Percentiles rank a stretch among this genome's conserved stretches.
These are phyloP conservation scores for Neurospora africana DNA, from an alignment of 495 filamentous ascomycete species.

Conservation along the genomic window DNA sequence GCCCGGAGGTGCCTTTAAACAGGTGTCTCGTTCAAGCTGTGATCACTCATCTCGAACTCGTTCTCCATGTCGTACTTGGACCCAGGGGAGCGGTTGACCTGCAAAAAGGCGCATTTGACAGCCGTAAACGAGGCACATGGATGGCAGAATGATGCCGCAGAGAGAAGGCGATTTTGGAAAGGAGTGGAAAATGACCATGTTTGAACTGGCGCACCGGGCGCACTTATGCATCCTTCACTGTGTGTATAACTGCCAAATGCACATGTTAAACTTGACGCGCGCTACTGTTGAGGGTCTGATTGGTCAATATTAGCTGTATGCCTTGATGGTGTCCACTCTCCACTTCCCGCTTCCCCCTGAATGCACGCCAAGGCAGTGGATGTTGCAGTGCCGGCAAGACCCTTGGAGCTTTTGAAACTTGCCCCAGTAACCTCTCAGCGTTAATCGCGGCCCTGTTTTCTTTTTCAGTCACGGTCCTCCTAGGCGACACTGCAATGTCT, in stretches of 20 bases:
- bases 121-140: not conserved
- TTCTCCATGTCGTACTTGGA: not conserved
- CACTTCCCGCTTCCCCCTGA: not conserved
- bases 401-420: not conserved
- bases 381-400: not conserved
- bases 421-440: not conserved
- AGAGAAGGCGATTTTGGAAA: not conserved
- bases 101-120: not conserved
- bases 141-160: not conserved
- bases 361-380: not conserved
- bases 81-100: not conserved
- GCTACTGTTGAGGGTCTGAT: not conserved
- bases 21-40: not conserved
- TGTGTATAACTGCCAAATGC: not conserved
- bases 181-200: not conserved
- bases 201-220: not conserved
- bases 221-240: not conserved
- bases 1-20: not conserved
- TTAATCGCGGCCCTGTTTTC: not conserved
- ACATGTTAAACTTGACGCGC: not conserved
- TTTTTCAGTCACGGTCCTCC: not conserved
- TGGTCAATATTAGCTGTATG: not conserved
- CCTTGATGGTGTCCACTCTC: not conserved
- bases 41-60: not conserved
- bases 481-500: not conserved